These are phyloP conservation scores for Trypanosoma mega DNA, from an alignment of 208 protist genomes.

Conservation along the genomic window DNA sequence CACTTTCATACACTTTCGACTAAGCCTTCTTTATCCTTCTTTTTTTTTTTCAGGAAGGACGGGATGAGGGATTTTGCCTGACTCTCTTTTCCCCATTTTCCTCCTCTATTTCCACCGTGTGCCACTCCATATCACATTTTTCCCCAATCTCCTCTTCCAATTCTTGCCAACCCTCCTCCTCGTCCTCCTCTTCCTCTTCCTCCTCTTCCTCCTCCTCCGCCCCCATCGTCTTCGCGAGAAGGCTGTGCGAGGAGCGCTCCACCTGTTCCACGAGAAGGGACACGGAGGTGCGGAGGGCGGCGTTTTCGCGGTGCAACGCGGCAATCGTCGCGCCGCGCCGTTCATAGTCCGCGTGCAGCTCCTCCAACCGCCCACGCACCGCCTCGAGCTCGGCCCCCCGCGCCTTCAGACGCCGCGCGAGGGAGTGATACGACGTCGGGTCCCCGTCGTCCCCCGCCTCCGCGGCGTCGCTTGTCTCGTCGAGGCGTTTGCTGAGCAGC, in stretches of 20 bases:
- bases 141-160: too few relatives aligned
- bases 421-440: constrained; percentile 13
- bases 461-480: neutral
- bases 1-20: too few relatives aligned
- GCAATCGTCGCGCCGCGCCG: constrained; percentile 10
- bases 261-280: constrained; percentile 24
- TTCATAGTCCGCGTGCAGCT: constrained; percentile 23
- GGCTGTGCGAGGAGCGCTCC: neutral
- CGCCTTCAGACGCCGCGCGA: neutral
- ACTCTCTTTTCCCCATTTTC: too few relatives aligned
- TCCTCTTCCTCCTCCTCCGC: neutral
- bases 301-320: constrained; percentile 19
- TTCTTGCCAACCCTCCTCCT: neutral
- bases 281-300: constrained; percentile 21
- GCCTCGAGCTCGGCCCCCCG: constrained; percentile 5
- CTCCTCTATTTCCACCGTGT: too few relatives aligned
- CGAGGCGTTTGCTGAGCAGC: constrained; percentile 19
- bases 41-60: too few relatives aligned
- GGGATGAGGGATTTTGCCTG: too few relatives aligned
- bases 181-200: neutral
- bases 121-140: too few relatives aligned
- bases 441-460: constrained; percentile 10
- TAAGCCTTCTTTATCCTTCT: too few relatives aligned
- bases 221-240: neutral
- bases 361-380: neutral